Evolutionary conservation across 2,329 filamentous ascomycete genomes (phyloP), one percentile per base, ranked within the genome.

Genomic region (Botryotinia narcissicola): DNA sequence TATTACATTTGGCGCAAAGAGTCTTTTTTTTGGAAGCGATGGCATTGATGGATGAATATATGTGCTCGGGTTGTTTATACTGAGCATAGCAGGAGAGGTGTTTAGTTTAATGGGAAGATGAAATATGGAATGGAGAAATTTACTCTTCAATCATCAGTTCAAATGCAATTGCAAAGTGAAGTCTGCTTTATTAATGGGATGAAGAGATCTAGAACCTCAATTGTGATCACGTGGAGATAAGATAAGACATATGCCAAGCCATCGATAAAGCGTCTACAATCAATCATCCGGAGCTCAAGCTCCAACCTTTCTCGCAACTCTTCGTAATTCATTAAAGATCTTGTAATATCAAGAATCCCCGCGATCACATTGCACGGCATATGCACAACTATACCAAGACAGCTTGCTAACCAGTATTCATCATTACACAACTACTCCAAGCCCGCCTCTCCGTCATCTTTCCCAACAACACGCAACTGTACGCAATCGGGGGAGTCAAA

Each of bases 211-310:
- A 29, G 46, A 67, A 35, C 62, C 3, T 35, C 29, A 6, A 44
- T 1, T 6, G 0, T 3, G 4, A 37, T 72, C 70, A 72, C 61
- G 70, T 72, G 70, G 4, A 35, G 70, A 72, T 72, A 72, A 72
- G 61, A 29, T n/a, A 20, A 35, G 16, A 18, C 25, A 22, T 8
- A 35, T 25, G 64, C 64, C 64, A 54, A 68, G 46, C 32, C 64
- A 54, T 42, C 20, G 46, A 68, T 57, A 69, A 69, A n/a, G 51
- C n/a, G n/a, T 48, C 51, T 69, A 69, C 64, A 67, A 40, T 67
- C 64, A 40, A 40, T 54, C 48, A 57, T n/a, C 37, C 25, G n/a
- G n/a, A 68, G 66, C 29, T 66, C 44, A 48, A 66, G 20, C 64
- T 69, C 18, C 48, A 67, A 67, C 29, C 44, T 57, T 57, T 22